phyloP scores from a whole-genome alignment of 768 basidiomycete genomes.

The Steccherinum ochraceum region DNA sequence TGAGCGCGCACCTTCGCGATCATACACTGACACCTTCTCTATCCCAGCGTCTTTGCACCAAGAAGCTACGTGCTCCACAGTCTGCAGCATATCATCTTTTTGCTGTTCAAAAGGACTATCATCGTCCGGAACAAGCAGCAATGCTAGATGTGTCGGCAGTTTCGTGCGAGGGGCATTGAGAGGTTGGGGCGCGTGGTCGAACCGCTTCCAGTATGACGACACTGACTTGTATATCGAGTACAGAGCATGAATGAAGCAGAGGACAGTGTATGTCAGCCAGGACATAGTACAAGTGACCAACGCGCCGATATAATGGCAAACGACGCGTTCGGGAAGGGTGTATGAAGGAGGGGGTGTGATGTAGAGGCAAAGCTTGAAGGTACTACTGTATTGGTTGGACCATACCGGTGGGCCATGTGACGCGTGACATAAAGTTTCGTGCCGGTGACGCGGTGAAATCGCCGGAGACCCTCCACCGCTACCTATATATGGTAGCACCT shows the following conservation, averaged over 20 bases:
- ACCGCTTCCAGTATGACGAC: conserved; percentile 34
- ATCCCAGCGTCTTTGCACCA: conserved; percentile 68
- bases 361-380: neutral
- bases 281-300: conserved; percentile 27
- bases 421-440: no score
- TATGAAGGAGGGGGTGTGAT: neutral
- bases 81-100: conserved; percentile 42
- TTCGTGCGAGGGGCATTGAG: conserved; percentile 48
- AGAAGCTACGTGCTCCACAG: conserved; percentile 41
- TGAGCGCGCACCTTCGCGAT: conserved; percentile 51
- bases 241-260: conserved; percentile 52
- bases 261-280: conserved; percentile 39
- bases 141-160: conserved; percentile 59
- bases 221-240: conserved; percentile 41
- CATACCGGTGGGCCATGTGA: no score
- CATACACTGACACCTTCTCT: conserved; percentile 62
- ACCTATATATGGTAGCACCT: no score
- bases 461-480: no score
- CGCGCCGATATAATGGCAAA: neutral
- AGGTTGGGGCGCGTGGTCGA: conserved; percentile 35
- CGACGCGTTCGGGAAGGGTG: conserved; percentile 2
- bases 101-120: conserved; percentile 25
- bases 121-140: conserved; percentile 50
- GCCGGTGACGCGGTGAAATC: no score
- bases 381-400: no score